phyloP scores from a whole-genome alignment of 2,329 filamentous ascomycete genomes.

The Pseudocercospora macadamiae region DNA sequence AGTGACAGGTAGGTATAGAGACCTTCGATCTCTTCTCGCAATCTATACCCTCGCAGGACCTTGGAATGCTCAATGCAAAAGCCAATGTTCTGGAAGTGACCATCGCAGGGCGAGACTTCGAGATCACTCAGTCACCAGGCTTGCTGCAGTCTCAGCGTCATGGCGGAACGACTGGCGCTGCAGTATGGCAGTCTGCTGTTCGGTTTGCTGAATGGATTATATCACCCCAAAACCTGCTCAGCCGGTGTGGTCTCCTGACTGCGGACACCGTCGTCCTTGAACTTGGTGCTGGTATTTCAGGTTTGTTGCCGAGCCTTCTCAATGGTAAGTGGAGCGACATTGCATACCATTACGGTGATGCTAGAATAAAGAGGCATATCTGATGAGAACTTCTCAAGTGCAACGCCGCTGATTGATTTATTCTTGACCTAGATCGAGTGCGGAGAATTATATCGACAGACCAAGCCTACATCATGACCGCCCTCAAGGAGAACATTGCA shows the following conservation, averaged over 20 bases:
- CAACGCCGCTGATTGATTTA: too few relatives aligned
- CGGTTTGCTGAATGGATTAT: constrained; percentile 80
- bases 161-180: constrained; percentile 74
- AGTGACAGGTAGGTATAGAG: constrained; percentile 58
- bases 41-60: constrained; percentile 70
- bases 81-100: constrained; percentile 57
- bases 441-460: constrained; percentile 78
- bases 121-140: constrained; percentile 80
- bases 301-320: constrained; percentile 72
- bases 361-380: too few relatives aligned
- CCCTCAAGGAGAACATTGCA: constrained; percentile 75
- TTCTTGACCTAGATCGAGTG: too few relatives aligned
- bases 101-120: constrained; percentile 70
- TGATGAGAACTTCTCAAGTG: too few relatives aligned
- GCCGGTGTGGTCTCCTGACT: constrained; percentile 57
- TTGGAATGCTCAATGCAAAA: constrained; percentile 81
- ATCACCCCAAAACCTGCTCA: constrained; percentile 64
- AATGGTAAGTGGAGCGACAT: too few relatives aligned
- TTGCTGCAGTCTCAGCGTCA: constrained; percentile 76
- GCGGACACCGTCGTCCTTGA: constrained; percentile 68
- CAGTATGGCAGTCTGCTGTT: constrained; percentile 90
- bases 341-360: too few relatives aligned
- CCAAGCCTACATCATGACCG: constrained; percentile 78
- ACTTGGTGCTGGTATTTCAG: constrained; percentile 85
- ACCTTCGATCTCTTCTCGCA: constrained; percentile 85